Base-by-base conservation (phyloP, 371 early-diverging fungal genomes). In the Synchytrium microbalum region DNA sequence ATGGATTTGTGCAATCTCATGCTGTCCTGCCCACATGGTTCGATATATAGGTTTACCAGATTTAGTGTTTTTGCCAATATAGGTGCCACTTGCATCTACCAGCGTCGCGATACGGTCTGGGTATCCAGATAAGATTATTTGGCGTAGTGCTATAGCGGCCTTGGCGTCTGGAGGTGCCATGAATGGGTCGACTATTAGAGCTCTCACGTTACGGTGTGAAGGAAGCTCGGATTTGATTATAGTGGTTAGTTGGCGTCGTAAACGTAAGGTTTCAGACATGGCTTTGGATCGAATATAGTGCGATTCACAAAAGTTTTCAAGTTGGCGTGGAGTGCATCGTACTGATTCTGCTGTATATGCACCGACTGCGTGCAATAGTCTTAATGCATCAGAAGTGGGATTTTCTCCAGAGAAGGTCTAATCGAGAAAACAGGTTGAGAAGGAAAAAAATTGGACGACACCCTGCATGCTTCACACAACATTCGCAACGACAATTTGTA, bases 201-300 rank as follows among this genome's bases (percentile, higher is more conserved):
- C 54, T 24, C 23, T 28, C 3, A 73, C 55, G 28, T 62, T 31
- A 28, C 0, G 28, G 19, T 25, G 53, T 61, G 84, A 77, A 24
- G 80, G 74, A 2, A 75, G 76, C 0, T 87, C 82, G 27, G 79
- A 70, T 38, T 86, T 85, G 23, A 92, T 84, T 60, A 96, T 75
- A 28, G 84, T 82, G 0, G 90, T 88, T 52, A 97, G 77, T 73
- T 97, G 97, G 13, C 81, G 74, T 33, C 92, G 87, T 31, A 97
- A 81, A 71, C 92, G 88, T 53, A 84, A 84, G 58, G 92, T 89
- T 79, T 97, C 98, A 52, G 86, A 82, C 92, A 97, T 94, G 16
- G 94, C 91, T 75, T 96, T 96, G 32, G 81, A 78, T 2, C 95
- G 79, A 32, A 97, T 77, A 72, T 88, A 95, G 74, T 93, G 85